Base-by-base conservation (phyloP, 495 filamentous ascomycete genomes). In the Cercophora newfieldiana region DNA sequence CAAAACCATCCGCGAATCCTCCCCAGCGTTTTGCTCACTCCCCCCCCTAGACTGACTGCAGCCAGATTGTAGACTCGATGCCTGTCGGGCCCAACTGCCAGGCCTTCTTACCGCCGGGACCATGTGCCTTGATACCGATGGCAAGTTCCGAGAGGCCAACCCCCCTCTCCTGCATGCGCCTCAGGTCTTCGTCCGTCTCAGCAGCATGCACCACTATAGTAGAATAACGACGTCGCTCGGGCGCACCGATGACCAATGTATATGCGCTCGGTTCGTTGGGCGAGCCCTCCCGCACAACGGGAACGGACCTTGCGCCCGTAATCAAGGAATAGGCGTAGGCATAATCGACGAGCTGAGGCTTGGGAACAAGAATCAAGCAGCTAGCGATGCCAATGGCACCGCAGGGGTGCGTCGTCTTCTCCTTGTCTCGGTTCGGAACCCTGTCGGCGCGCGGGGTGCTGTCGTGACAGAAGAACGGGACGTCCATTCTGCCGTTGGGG, bases 11-110 rank as follows among this genome's bases (percentile, higher is more conserved):
- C 12, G 4, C 5, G 30, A 33, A 33, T 33, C 30, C 30, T 33
- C 30, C 5, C 30, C 12, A 56, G 53, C 53, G 16, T 28, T 56
- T 7, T 56, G 53, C 12, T 56, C 22, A 56, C 22, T 56, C 53
- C 53, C 53, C 22, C 19, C 25, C 25, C 21, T n/a, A n/a, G n/a
- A 21, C 21, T 16, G 53, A 22, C 53, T 56, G 10, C 53, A 56
- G 53, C 53, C 53, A 56, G 53, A 56, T 56, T 56, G 53, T 56
- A 5, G 53, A 56, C 53, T 56, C 53, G 24, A 56, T 56, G 53
- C 53, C 53, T 21, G 53, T 56, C 10, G 53, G 10, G 22, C 53
- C 53, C 53, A 56, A 26, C 22, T 56, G 53, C 10, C 53, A 21
- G 10, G 10, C 25, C 53, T 8, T 21, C 53, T 56, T 21, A 21